A percentile compares a stretch with the other conserved stretches of the same genome.
Conservation (phyloP, 2,329 filamentous ascomycete species). For the Ceratocystiopsis sp. region DNA sequence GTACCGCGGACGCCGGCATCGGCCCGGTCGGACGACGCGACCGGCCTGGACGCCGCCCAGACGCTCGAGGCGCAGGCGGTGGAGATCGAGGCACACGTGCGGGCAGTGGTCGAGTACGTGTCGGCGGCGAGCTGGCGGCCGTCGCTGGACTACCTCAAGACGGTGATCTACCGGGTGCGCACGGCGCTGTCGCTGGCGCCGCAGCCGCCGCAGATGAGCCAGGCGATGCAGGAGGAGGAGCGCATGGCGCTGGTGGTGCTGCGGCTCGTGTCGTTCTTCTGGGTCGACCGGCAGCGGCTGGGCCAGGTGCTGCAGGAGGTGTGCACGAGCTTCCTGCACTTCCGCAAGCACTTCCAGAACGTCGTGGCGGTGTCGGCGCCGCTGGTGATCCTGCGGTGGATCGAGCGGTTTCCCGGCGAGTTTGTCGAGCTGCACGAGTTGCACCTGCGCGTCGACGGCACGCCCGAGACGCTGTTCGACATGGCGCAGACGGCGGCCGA, state of each 20-base stretch:
- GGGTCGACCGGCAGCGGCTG: conserved; percentile 46
- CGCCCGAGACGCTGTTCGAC: conserved; percentile 51
- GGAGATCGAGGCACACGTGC: conserved; percentile 37
- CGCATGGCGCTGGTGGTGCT: conserved; percentile 34
- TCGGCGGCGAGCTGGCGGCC: conserved; percentile 46
- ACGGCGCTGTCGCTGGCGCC: conserved; percentile 24
- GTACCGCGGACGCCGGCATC: conserved; percentile 10
- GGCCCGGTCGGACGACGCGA: conserved; percentile 18
- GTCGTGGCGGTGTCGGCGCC: conserved; percentile 45
- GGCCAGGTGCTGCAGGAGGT: conserved; percentile 47
- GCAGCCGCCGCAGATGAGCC: conserved; percentile 18
- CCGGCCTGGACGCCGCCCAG: conserved; percentile 14
- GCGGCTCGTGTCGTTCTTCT: conserved; percentile 43
- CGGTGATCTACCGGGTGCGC: conserved; percentile 32
- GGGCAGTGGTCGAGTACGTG: conserved; percentile 43
- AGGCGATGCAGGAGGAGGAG: conserved; percentile 30
- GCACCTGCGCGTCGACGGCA: conserved; percentile 45
- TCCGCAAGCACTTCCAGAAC: conserved; percentile 46
- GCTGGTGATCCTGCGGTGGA: conserved; percentile 46
- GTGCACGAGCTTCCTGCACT: conserved; percentile 49
- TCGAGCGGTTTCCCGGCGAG: conserved; percentile 46
- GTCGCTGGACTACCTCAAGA: conserved; percentile 41
- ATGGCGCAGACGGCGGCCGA: conserved; percentile 48
- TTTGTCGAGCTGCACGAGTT: conserved; percentile 46
- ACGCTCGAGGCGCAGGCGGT: conserved; percentile 20